Base-by-base conservation (phyloP, 257 asterid genomes). In the Gentiana straminea region DNA sequence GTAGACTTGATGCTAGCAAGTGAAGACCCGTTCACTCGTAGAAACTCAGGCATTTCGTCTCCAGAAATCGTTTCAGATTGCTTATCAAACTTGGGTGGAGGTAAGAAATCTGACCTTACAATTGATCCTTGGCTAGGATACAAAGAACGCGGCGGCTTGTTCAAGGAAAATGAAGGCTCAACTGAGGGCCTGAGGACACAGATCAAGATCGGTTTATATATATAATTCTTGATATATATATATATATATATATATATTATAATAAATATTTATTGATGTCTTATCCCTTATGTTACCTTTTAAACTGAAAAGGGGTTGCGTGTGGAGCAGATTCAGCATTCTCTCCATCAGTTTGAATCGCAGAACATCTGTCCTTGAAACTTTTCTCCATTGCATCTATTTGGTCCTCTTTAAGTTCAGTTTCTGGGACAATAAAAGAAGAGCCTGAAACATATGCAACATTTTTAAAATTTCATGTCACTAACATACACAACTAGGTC, bases 21-120 rank as follows among this genome's bases (percentile, higher is more conserved):
- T 0, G 97, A 86, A 35, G 90, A 82, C 33, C 73, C 75, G 15
- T 62, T 60, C 38, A 65, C 78, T 57, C 78, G 94, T 60, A 92
- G 90, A 62, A 85, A 74, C 2, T 79, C 79, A 0, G 95, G 94
- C 66, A 92, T 81, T 60, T 83, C 97, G 1, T 75, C 94, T 67
- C 82, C 95, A 59, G 56, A 62, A 33, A 75, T 72, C 1, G 77
- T 69, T 64, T 80, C 82, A 4, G 77, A 70, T 33, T 73, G 83
- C 54, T 76, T 67, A 4, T 80, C 94, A 12, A 81, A 77, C 72
- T 74, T 83, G 4, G 88, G 80, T 35, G 70, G 80, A 13, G 69
- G 90, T n/a, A 71, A 38, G 64, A 72, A 70, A 54, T 77, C 68
- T 3, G 82, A 64, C 43, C 70, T 85, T 33, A 64, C 75, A 0